Evolutionary conservation across 1,139 yeast genomes (phyloP), one percentile per base, ranked within the genome.

Genomic region (Geotrichum candidum): DNA sequence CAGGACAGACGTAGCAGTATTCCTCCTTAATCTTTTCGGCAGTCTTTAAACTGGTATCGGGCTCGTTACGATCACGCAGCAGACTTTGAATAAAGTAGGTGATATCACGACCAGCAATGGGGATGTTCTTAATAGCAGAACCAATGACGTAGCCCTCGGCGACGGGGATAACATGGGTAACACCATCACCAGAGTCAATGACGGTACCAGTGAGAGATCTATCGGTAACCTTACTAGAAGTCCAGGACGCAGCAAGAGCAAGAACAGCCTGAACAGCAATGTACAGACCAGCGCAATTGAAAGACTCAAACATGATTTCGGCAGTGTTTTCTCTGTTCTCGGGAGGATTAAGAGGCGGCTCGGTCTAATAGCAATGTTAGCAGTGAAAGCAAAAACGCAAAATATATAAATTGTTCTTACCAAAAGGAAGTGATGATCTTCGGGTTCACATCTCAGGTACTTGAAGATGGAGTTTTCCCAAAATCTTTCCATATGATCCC

Each of bases 401-500:
- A 25, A 25, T n/a, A 52, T 48, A 60, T 29, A 69, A 22, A 33
- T 22, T 6, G 13, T 22, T 54, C 61, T 27, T 53, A 60, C 62
- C 61, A 94, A 78, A 65, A 94, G 80, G 76, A 94, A 94, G 75
- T 90, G 90, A 72, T 94, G 99, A 76, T 94, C 99, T 75, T 94
- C 99, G 7, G 99, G 99, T 76, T 94, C 99, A 74, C 98, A 91
- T 76, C 97, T 85, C 70, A 94, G 82, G 74, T 94, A 94, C 77
- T 94, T 92, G 80, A 94, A 94, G 71, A 94, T 92, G 54, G 97
- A 90, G 72, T 89, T 89, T 74, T 94, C 98, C 99, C 99, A 94
- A 76, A 91, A 92, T 73, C 99, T 82, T 76, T 94, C 99, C 99
- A 94, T 94, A 74, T 94, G 97, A 77, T 95, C 99, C 99, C 99